Evolutionary conservation across 1,284 basidiomycete genomes (phyloP).

Genomic region (Gymnopus androsaceus): DNA sequence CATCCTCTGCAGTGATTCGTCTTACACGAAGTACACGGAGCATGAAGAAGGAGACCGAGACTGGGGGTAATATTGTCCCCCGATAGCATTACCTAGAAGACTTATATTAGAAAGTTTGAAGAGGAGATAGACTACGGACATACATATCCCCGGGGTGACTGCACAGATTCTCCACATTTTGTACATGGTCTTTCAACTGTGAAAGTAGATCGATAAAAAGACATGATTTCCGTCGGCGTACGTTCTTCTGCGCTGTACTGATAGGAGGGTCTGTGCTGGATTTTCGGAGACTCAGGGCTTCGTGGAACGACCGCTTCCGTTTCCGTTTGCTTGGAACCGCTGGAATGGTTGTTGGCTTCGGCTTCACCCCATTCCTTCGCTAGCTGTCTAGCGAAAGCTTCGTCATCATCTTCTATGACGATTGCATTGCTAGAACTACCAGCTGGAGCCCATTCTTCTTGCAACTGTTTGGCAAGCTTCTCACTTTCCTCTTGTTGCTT

Average conservation of each 20-base stretch:
- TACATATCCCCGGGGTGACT: slow-evolving; percentile 42
- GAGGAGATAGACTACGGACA: slow-evolving; percentile 19
- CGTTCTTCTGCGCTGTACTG: slow-evolving; percentile 3
- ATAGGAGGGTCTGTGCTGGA: neutral
- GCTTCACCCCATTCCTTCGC: slow-evolving; percentile 37
- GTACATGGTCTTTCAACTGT: slow-evolving; percentile 35
- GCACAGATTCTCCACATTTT: slow-evolving; percentile 35
- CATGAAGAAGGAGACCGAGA: slow-evolving; percentile 42
- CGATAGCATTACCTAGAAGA: slow-evolving; percentile 42
- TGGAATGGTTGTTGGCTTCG: slow-evolving; percentile 16
- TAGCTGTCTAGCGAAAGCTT: slow-evolving; percentile 39
- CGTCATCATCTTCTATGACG: slow-evolving; percentile 34
- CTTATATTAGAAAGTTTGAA: neutral
- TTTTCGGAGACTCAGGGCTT: neutral
- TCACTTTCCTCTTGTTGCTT: slow-evolving; percentile 47
- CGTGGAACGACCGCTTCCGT: no score
- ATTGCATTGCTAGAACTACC: slow-evolving; percentile 15
- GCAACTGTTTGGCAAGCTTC: slow-evolving; percentile 36
- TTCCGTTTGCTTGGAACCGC: no score
- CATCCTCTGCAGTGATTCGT: slow-evolving; percentile 53
- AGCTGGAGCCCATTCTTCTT: slow-evolving; percentile 31
- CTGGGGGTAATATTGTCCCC: slow-evolving; percentile 35
- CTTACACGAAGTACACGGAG: slow-evolving; percentile 41
- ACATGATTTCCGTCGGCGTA: slow-evolving; percentile 35
- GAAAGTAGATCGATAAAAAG: slow-evolving; percentile 35